Percentiles rank a stretch among this genome's conserved stretches.
These are phyloP conservation scores for Colletotrichum gigasporum DNA, from an alignment of 2,329 filamentous ascomycete species.

Conservation along the genomic window DNA sequence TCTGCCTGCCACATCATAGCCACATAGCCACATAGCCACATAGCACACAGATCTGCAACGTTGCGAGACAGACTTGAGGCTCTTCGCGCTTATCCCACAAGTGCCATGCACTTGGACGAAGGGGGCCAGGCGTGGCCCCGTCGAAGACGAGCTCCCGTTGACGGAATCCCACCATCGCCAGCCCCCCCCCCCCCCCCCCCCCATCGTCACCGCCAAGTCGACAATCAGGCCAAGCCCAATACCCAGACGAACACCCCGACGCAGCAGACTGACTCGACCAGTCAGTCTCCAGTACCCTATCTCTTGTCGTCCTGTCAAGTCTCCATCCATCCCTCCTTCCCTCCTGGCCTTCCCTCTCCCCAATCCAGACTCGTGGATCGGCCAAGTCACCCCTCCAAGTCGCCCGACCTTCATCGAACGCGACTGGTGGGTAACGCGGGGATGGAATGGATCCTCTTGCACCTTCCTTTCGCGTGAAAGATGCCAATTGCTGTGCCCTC, in stretches of 20 bases:
- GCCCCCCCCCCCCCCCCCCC: neutral
- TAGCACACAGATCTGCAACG: too few species aligned
- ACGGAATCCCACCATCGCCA: neutral
- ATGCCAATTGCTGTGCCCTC: slow-evolving; percentile 18
- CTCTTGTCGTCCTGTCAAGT: neutral
- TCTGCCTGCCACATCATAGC: neutral
- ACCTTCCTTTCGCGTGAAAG: slow-evolving; percentile 31
- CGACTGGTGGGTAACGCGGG: slow-evolving; percentile 26
- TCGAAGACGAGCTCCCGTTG: neutral
- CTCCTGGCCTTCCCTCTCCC: neutral
- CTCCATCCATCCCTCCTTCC: neutral
- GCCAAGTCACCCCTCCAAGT: slow-evolving; percentile 9
- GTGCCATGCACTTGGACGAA: neutral
- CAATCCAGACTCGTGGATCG: slow-evolving; percentile 18
- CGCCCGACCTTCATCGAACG: slow-evolving; percentile 2
- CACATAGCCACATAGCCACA: too few species aligned
- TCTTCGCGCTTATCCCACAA: slow-evolving; percentile 11
- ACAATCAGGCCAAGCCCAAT: slow-evolving; percentile 26
- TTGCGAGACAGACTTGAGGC: neutral
- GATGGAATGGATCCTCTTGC: slow-evolving; percentile 28
- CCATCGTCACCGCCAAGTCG: slow-evolving; percentile 23
- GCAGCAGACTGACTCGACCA: slow-evolving; percentile 11
- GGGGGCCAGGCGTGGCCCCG: neutral
- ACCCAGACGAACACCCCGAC: slow-evolving; percentile 17
- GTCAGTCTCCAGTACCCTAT: slow-evolving; percentile 16